Evolutionary conservation across 164 flowering plant genomes (phyloP).

Genomic region (Nymphaea colorata): DNA sequence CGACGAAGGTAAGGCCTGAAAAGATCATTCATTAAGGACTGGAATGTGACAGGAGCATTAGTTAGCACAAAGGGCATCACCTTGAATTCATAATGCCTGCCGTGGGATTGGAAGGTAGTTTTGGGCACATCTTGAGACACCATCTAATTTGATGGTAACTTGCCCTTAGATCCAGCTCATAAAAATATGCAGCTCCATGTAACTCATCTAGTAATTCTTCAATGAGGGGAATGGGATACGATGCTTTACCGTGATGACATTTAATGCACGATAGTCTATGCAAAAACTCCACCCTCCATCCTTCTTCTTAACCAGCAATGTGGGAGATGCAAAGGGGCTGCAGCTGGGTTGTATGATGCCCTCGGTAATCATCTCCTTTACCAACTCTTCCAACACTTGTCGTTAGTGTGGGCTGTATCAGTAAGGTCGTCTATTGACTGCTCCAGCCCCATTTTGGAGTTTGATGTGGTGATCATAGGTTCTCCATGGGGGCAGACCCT

Average conservation of each 20-base stretch:
- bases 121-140: not conserved
- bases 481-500: not conserved
- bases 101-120: constrained; percentile 4
- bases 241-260: not conserved
- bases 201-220: too few species aligned
- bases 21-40: constrained; percentile 4
- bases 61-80: constrained; percentile 4
- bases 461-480: not conserved
- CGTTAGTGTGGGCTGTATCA: not conserved
- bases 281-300: not conserved
- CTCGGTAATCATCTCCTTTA: not conserved
- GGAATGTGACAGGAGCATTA: constrained; percentile 6
- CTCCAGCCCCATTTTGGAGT: not conserved
- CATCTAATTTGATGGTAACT: too few species aligned
- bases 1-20: not conserved
- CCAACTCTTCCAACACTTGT: not conserved
- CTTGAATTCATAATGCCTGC: constrained; percentile 3
- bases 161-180: too few species aligned
- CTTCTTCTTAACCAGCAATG: not conserved
- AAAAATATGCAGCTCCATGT: too few species aligned
- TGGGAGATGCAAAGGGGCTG: not conserved
- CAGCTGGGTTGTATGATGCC: not conserved
- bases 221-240: too few species aligned
- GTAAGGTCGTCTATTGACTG: not conserved
- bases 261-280: not conserved